These are phyloP conservation scores for Fusarium devonianum DNA, from an alignment of 2,329 filamentous ascomycete genomes.

Conservation along the genomic window DNA sequence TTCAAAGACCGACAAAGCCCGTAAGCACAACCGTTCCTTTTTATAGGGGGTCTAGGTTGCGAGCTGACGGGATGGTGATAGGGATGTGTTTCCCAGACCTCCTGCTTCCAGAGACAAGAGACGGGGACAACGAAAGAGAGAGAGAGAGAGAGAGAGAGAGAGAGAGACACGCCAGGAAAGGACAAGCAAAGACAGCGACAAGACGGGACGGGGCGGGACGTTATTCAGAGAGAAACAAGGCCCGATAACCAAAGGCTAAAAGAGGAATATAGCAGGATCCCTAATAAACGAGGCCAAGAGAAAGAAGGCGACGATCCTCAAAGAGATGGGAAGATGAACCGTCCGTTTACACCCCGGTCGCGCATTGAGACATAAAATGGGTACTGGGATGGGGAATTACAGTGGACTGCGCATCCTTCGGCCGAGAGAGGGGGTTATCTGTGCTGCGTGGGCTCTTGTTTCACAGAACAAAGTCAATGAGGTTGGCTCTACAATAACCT, in stretches of 20 bases:
- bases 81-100: too few relatives aligned
- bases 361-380: slow-evolving; percentile 10
- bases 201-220: too few relatives aligned
- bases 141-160: neutral
- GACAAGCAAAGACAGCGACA: too few relatives aligned
- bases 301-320: slow-evolving; percentile 18
- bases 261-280: neutral
- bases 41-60: neutral
- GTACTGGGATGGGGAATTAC: slow-evolving; percentile 4
- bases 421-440: too few relatives aligned
- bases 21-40: slow-evolving; percentile 2
- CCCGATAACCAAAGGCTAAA: neutral
- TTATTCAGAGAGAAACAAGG: neutral
- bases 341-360: slow-evolving; percentile 13
- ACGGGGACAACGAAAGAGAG: slow-evolving; percentile 4
- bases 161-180: neutral
- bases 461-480: too few relatives aligned
- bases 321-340: slow-evolving; percentile 23
- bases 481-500: too few relatives aligned
- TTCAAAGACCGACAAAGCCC: slow-evolving; percentile 11
- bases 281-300: too few relatives aligned
- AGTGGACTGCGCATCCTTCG: too few relatives aligned
- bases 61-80: slow-evolving; percentile 5
- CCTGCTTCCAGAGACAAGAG: slow-evolving; percentile 2
- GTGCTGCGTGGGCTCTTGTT: too few relatives aligned